Evolutionary conservation across 2,329 filamentous ascomycete genomes (phyloP), one percentile per base, ranked within the genome.

Genomic region (Corniculantispora saksenae): DNA sequence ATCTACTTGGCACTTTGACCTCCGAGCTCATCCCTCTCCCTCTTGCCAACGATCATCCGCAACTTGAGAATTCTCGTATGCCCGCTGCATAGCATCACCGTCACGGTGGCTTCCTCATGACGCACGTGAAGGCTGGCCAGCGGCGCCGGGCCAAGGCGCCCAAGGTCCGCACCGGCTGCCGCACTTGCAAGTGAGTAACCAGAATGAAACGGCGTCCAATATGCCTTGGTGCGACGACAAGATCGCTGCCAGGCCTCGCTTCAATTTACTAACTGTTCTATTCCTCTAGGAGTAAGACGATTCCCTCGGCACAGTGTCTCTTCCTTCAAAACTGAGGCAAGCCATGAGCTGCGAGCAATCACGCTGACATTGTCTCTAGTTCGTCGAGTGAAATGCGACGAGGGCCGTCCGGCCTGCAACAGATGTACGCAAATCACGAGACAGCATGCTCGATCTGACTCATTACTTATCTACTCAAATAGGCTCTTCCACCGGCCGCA

Each of bases 81-180:
- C 43, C n/a, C 51, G 19, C 27, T 23, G 35, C 5, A 43, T 25
- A 29, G 27, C n/a, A 47, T 50, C 53, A 29, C 27, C 53, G 50
- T 35, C 47, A n/a, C 23, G 35, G 54, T 64, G 47, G 61, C 45
- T 50, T 19, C 51, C 40, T 64, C 54, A 66, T 66, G 64, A 66
- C 64, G 54, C 64, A 63, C 48, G 64, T 66, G 55, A 66, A 66
- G 60, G 59, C 60, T 25, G 64, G 64, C 54, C 64, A 66, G 48
- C 64, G 64, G 17, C 64, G 60, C 27, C 64, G 64, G n/a, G 64
- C 60, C 21, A 66, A 55, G 54, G 54, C 64, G n/a, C 64, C 64
- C 59, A 66, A 66, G 45, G 64, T 66, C 25, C 59, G 64, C 47
- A 66, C 54, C 7, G 64, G 64, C 35, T 66, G 64, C 60, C 59